Evolutionary conservation across 2,329 filamentous ascomycete genomes (phyloP), one percentile per base, ranked within the genome.

Genomic region (Aspergillus sp.): DNA sequence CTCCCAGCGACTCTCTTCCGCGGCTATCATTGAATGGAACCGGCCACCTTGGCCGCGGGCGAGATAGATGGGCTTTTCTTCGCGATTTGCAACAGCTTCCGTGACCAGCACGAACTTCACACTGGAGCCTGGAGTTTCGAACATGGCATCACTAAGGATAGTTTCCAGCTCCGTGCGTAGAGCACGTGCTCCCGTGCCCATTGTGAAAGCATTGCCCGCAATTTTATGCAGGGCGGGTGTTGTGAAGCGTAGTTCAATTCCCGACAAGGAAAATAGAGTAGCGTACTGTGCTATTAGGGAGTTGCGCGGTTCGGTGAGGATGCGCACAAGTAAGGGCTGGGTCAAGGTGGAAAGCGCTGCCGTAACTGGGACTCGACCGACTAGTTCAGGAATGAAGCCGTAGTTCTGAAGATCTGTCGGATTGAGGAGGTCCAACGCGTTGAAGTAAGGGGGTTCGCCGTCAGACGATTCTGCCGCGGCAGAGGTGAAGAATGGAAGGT

Each of bases 311-410:
- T 97, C 93, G 0, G 90, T 96, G 36, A 99, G 80, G 56, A 99
- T 94, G 48, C 92, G 86, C 48, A 93, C 84, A 11, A 99, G 83
- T 53, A 84, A 76, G 16, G 80, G 74, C 57, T 84, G 78, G 49
- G 82, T 81, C 1, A 99, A 79, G 0, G 90, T 86, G 13, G 89
- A 87, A 0, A 99, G 82, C 0, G 94, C 89, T 55, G 90, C 91
- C 45, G 91, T 88, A 53, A 96, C 90, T 48, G 95, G 93, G 45
- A 99, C 85, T 16, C 94, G 88, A n/a, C 94, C 94, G 49, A 97
- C 88, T n/a, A 96, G 79, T 73, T 96, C 92, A 0, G 92, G 92
- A 49, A 96, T 96, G 66, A 96, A 90, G 13, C 92, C 93, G 65
- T 91, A 96, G 41, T 81, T 82, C 70, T 95, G 90, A 2, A 95